Conservation (phyloP, 164 flowering plant genomes). For the Tetrastigma voinierianum region DNA sequence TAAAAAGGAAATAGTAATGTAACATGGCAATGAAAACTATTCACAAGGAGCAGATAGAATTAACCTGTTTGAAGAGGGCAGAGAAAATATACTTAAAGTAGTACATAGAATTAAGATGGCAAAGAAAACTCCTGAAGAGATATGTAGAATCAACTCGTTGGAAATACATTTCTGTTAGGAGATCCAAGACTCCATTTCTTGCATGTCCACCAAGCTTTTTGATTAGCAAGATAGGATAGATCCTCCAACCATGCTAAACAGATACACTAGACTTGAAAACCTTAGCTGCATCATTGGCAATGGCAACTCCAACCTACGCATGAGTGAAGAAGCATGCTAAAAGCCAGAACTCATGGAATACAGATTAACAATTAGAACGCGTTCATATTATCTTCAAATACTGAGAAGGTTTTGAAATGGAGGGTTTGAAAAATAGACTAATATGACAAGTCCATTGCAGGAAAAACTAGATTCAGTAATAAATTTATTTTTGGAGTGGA, state of each 20-base stretch:
- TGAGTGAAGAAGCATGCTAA: constrained; percentile 6
- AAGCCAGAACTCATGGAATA: not conserved
- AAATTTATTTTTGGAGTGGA: too few species aligned
- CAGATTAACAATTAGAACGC: not conserved
- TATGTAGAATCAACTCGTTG: constrained; percentile 43
- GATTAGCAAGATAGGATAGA: constrained; percentile 64
- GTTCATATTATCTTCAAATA: too few species aligned
- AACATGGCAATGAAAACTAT: not conserved
- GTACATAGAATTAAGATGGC: not conserved
- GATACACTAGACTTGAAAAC: constrained; percentile 54
- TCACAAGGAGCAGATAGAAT: too few species aligned
- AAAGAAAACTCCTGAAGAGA: not conserved
- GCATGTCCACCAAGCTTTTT: constrained; percentile 55
- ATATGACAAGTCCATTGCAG: too few species aligned
- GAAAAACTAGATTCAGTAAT: too few species aligned
- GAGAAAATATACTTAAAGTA: too few species aligned
- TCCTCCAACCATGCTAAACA: constrained; percentile 50
- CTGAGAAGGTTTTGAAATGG: too few species aligned
- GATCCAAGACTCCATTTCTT: constrained; percentile 62
- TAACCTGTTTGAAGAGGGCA: too few species aligned
- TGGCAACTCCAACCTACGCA: constrained; percentile 74
- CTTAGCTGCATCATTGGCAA: constrained; percentile 68
- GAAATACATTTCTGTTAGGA: constrained; percentile 48
- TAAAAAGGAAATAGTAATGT: not conserved
- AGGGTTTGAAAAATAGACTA: too few species aligned